phyloP scores from a whole-genome alignment of 495 filamentous ascomycete genomes.

The Hypoxylon lienhwacheense region DNA sequence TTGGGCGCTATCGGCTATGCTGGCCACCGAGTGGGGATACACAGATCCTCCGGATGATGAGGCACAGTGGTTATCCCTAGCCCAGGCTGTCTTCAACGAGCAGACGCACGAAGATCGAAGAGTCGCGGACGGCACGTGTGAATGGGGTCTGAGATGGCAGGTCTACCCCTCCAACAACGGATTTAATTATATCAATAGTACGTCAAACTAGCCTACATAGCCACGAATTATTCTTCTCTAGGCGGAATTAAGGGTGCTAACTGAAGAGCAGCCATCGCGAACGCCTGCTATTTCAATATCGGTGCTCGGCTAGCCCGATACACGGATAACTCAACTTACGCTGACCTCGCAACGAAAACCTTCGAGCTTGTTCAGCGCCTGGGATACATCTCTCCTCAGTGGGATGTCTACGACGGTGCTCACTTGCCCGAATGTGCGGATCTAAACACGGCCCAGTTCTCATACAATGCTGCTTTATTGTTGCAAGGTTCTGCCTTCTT shows the following conservation, averaged over 20 bases:
- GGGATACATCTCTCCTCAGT: slow-evolving; percentile 45
- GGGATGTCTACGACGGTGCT: slow-evolving; percentile 55
- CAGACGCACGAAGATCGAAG: slow-evolving; percentile 59
- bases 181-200: slow-evolving; percentile 70
- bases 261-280: slow-evolving; percentile 50
- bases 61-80: slow-evolving; percentile 69
- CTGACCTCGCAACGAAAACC: slow-evolving; percentile 59
- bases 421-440: slow-evolving; percentile 44
- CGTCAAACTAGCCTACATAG: slow-evolving; percentile 29
- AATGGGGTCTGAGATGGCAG: slow-evolving; percentile 79
- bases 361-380: slow-evolving; percentile 56
- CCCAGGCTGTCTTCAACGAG: slow-evolving; percentile 72
- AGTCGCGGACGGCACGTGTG: slow-evolving; percentile 61
- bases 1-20: slow-evolving; percentile 70
- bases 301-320: slow-evolving; percentile 62
- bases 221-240: neutral
- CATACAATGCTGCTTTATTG: slow-evolving; percentile 62
- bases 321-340: slow-evolving; percentile 63
- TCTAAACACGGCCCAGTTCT: slow-evolving; percentile 51
- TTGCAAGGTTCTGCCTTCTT: slow-evolving; percentile 60
- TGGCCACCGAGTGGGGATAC: slow-evolving; percentile 70
- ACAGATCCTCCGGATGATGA: slow-evolving; percentile 55
- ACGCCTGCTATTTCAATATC: slow-evolving; percentile 66
- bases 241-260: slow-evolving; percentile 10
- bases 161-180: slow-evolving; percentile 73